Base-by-base conservation (phyloP, 2,329 filamentous ascomycete genomes). In the Venturia carpophila region DNA sequence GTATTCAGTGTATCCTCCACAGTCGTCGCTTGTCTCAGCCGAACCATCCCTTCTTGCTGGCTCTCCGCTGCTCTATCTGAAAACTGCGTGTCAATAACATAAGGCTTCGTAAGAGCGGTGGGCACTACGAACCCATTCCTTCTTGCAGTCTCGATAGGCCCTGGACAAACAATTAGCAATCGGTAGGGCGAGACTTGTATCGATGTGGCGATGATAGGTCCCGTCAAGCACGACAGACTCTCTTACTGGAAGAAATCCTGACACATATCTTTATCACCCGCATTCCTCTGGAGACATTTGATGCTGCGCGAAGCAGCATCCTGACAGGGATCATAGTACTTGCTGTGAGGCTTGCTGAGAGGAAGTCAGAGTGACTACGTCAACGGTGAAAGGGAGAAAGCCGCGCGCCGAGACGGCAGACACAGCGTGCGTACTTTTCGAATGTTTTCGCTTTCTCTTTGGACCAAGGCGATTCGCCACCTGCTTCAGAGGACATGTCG, bases 281-380 rank as follows among this genome's bases (percentile, higher is more conserved):
- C 87, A 75, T 99, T 99, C 27, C 94, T 85, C 74, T 92, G 88
- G 73, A 99, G 79, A 73, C 94, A 99, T 75, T 86, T 87, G 70
- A 97, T 87, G 77, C 92, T 97, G 73, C 84, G 84, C 69, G 88
- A 81, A 9, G 94, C 93, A 5, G 91, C 91, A 71, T 96, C 93
- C 75, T 97, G 93, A 76, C 94, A 99, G 1, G 94, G 94, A 72
- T 99, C 94, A 75, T 90, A 91, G 78, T 89, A 97, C 75, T 97
- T 87, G 80, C 92, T 96, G 72, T 88, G 85, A 65, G 82, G 83
- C 81, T 97, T 97, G 70, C 93, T 96, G 71, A 9, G 67, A 49
- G 9, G 47, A 45, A 9, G 63, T 67, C 27, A 67, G 62, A 52
- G 21, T 19, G 19, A 24, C 58, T 42, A 61, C 5, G 10, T 5